These are phyloP conservation scores for Microglena sp. DNA, from an alignment of 139 green algal genomes.

Conservation along the genomic window DNA sequence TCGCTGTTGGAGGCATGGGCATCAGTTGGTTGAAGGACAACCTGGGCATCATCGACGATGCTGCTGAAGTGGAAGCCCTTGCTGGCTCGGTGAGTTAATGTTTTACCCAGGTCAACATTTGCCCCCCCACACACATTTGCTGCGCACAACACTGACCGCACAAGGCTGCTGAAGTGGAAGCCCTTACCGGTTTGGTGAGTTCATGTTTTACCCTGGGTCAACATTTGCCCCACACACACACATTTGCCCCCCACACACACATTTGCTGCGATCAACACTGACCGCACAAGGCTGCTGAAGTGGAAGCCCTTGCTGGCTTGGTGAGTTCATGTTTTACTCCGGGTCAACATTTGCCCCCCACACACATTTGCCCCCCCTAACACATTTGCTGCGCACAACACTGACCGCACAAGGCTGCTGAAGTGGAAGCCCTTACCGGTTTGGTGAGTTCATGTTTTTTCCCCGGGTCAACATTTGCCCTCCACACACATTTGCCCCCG, in stretches of 20 bases:
- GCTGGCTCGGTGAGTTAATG: conserved; percentile 22
- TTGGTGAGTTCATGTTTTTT: neutral
- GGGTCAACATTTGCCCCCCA: neutral
- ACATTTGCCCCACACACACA: neutral
- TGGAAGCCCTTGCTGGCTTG: neutral
- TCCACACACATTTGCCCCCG: neutral
- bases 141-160: too few relatives aligned
- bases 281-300: conserved; percentile 43
- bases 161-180: conserved; percentile 40
- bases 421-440: too few relatives aligned
- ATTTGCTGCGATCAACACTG: too few relatives aligned
- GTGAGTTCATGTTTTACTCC: neutral
- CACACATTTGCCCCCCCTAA: neutral
- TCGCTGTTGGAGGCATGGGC: conserved; percentile 74
- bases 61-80: conserved; percentile 42
- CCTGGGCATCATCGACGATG: conserved; percentile 60
- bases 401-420: too few relatives aligned
- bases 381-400: too few relatives aligned
- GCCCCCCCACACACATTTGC: too few relatives aligned
- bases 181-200: conserved; percentile 23
- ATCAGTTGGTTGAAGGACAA: conserved; percentile 80
- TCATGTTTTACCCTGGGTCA: too few relatives aligned
- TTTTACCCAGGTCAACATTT: too few relatives aligned
- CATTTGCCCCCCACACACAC: conserved; percentile 20
- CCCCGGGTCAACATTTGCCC: neutral